phyloP scores from a whole-genome alignment of 2,329 filamentous ascomycete genomes.

The Orbilia blumenaviensis region DNA sequence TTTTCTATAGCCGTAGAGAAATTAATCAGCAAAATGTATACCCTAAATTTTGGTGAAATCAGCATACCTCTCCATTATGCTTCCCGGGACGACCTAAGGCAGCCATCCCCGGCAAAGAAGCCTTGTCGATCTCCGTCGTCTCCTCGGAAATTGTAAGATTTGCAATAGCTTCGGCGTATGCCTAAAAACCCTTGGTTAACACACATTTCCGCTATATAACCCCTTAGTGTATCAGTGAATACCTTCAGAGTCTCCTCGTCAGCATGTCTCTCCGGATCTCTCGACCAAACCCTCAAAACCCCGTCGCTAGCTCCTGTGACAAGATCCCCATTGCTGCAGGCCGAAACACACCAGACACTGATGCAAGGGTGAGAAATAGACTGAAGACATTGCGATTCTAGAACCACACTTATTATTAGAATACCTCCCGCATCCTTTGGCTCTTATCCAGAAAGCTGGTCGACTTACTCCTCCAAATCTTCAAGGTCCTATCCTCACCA shows the following conservation, averaged over 20 bases:
- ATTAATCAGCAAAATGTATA: background rate
- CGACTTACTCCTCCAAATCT: constrained; percentile 79
- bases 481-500: constrained; percentile 91
- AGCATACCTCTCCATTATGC: constrained; percentile 94
- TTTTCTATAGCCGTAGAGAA: constrained; percentile 77
- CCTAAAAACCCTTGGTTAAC: constrained; percentile 39
- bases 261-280: constrained; percentile 74
- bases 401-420: background rate
- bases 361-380: constrained; percentile 97
- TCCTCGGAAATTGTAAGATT: constrained; percentile 87
- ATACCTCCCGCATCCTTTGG: background rate
- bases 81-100: constrained; percentile 86
- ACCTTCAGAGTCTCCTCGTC: constrained; percentile 72
- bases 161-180: constrained; percentile 82
- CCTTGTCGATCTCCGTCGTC: constrained; percentile 76
- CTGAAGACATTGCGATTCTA: constrained; percentile 75
- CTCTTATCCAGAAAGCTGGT: background rate
- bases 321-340: constrained; percentile 87
- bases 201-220: background rate
- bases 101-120: constrained; percentile 86
- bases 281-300: constrained; percentile 82
- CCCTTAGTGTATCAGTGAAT: too few species aligned
- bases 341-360: constrained; percentile 93
- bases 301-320: constrained; percentile 93
- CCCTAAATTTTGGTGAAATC: constrained; percentile 64